Conservation (phyloP, 305 asterid genomes). For the Rubia peregrina region DNA sequence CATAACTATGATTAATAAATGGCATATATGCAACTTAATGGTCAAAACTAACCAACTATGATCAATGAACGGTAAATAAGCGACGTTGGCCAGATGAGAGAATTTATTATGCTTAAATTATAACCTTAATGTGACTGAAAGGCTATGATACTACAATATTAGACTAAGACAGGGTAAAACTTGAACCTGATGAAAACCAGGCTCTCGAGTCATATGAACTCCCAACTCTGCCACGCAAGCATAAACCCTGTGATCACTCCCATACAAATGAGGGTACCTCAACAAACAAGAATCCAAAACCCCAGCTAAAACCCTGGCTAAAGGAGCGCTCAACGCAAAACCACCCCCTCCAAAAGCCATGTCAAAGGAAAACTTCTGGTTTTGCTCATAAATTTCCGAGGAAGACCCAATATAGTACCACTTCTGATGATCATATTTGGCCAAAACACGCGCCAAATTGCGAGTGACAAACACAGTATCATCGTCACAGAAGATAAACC, state of each 20-base stretch:
- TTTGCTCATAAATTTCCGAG: slow-evolving; percentile 76
- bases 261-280: slow-evolving; percentile 73
- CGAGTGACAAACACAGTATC: slow-evolving; percentile 57
- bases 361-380: slow-evolving; percentile 50
- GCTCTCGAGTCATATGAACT: slow-evolving; percentile 54
- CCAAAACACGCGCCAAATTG: slow-evolving; percentile 55
- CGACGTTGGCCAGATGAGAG: background rate
- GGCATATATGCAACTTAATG: background rate
- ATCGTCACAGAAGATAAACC: slow-evolving; percentile 77
- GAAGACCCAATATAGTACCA: slow-evolving; percentile 58
- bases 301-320: slow-evolving; percentile 55
- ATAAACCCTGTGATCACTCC: slow-evolving; percentile 80
- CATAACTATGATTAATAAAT: background rate
- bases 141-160: background rate
- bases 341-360: slow-evolving; percentile 93
- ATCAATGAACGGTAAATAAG: background rate
- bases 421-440: slow-evolving; percentile 47
- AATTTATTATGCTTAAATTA: background rate
- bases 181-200: slow-evolving; percentile 78
- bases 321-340: slow-evolving; percentile 61
- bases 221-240: slow-evolving; percentile 81
- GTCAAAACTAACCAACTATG: background rate
- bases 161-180: background rate
- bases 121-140: background rate
- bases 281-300: slow-evolving; percentile 58